Percentiles rank a stretch among this genome's conserved stretches.
Evolutionary conservation across 495 filamentous ascomycete genomes (phyloP).

Genomic region (Penicillium pancosmium): DNA sequence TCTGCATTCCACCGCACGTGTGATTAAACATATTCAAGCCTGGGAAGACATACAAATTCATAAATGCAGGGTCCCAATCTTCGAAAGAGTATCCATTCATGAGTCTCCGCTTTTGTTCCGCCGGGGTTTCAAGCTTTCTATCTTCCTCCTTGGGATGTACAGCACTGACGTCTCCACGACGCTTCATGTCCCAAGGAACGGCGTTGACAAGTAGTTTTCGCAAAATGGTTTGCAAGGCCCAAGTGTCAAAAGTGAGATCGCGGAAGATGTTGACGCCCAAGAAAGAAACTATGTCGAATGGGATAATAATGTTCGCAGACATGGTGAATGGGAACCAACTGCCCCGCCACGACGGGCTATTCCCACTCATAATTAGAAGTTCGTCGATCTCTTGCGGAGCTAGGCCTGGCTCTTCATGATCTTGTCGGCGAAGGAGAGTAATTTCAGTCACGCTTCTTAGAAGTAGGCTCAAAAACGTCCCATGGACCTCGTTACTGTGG

Average conservation of each 20-base stretch:
- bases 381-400: slow-evolving; percentile 38
- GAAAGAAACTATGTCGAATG: slow-evolving; percentile 36
- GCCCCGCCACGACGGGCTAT: slow-evolving; percentile 10
- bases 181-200: slow-evolving; percentile 30
- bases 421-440: slow-evolving; percentile 33
- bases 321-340: slow-evolving; percentile 37
- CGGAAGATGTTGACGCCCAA: slow-evolving; percentile 46
- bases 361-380: slow-evolving; percentile 29
- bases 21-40: slow-evolving; percentile 41
- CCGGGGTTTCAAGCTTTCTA: slow-evolving; percentile 16
- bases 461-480: slow-evolving; percentile 36
- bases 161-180: slow-evolving; percentile 15
- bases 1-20: slow-evolving; percentile 21
- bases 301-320: slow-evolving; percentile 38
- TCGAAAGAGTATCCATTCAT: slow-evolving; percentile 6
- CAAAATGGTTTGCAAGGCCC: slow-evolving; percentile 39
- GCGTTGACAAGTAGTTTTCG: slow-evolving; percentile 34
- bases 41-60: slow-evolving; percentile 33
- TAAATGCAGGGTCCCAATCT: slow-evolving; percentile 26
- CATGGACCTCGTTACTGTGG: slow-evolving; percentile 33
- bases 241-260: slow-evolving; percentile 41
- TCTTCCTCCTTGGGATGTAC: slow-evolving; percentile 2
- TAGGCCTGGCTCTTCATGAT: slow-evolving; percentile 16
- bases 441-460: slow-evolving; percentile 40
- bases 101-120: slow-evolving; percentile 12